Percentiles rank a stretch among this genome's conserved stretches.
Conservation (phyloP, 352 stramenopile species). For the Globisporangium recalcitrans region DNA sequence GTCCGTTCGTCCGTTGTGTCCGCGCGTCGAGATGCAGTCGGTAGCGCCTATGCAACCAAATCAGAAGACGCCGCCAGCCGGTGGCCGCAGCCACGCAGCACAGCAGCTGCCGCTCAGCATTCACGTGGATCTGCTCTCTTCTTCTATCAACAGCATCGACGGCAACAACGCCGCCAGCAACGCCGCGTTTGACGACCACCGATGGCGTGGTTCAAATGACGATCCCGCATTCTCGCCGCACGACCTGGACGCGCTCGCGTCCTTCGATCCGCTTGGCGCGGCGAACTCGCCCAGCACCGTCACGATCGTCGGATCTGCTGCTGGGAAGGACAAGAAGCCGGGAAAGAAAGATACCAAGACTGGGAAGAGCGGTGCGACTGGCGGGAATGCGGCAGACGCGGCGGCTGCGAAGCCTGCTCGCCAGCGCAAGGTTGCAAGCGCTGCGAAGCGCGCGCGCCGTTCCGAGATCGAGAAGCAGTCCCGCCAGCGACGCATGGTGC, state of each 20-base stretch:
- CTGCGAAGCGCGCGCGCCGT: slow-evolving; percentile 33
- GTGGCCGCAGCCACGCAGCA: neutral
- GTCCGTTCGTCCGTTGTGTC: neutral
- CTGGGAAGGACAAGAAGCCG: neutral
- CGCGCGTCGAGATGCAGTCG: slow-evolving; percentile 5
- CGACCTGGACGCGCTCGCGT: neutral
- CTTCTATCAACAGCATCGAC: neutral
- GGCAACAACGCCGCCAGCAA: neutral
- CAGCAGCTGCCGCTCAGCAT: neutral
- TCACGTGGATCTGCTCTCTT: neutral
- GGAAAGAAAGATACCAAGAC: neutral
- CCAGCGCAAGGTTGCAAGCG: slow-evolving; percentile 8
- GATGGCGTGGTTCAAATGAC: neutral
- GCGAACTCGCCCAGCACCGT: neutral
- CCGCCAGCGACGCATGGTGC: slow-evolving; percentile 31
- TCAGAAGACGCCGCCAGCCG: neutral
- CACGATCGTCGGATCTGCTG: neutral
- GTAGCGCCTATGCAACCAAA: neutral
- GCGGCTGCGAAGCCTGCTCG: neutral
- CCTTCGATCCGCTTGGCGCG: neutral
- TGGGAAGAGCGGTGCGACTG: too few species aligned
- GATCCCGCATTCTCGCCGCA: neutral
- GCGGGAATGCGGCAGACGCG: neutral
- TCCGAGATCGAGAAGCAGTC: slow-evolving; percentile 66
- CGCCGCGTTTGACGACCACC: neutral